A percentile compares a stretch with the other conserved stretches of the same genome.
Evolutionary conservation across 768 basidiomycete species (phyloP).

Genomic region (Leucosporidium scottii): DNA sequence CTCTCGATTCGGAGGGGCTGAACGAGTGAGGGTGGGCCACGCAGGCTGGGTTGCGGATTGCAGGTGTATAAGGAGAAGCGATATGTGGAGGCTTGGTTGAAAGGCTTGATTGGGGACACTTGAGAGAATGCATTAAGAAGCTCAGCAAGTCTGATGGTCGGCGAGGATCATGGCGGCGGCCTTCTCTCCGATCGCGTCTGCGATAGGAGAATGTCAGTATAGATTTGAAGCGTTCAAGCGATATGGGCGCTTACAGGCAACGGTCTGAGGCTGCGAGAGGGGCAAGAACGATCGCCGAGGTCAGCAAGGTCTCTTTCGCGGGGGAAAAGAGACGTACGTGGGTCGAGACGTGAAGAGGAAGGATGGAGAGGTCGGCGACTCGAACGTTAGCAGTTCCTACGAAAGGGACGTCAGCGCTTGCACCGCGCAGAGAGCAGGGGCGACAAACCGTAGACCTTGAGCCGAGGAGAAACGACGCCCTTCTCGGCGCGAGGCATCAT

Average conservation of each 20-base stretch:
- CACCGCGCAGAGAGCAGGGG: slow-evolving; percentile 37
- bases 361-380: slow-evolving; percentile 6
- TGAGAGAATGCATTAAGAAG: too few species aligned
- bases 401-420: not conserved
- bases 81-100: too few species aligned
- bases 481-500: slow-evolving; percentile 45
- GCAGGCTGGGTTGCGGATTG: too few species aligned
- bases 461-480: slow-evolving; percentile 48
- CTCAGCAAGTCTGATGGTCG: not conserved
- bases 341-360: slow-evolving; percentile 16
- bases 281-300: too few species aligned
- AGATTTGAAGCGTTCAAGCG: too few species aligned
- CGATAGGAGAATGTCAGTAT: too few species aligned
- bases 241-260: slow-evolving; percentile 3
- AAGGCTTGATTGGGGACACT: too few species aligned
- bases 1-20: too few species aligned
- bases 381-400: not conserved
- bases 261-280: not conserved
- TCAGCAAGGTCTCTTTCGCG: not conserved
- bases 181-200: slow-evolving; percentile 25
- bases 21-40: too few species aligned
- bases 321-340: not conserved
- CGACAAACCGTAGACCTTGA: slow-evolving; percentile 41
- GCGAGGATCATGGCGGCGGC: slow-evolving; percentile 17
- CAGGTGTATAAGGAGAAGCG: too few species aligned